phyloP scores from a whole-genome alignment of 352 stramenopile species.

The Phytophthora chlamydospora region DNA sequence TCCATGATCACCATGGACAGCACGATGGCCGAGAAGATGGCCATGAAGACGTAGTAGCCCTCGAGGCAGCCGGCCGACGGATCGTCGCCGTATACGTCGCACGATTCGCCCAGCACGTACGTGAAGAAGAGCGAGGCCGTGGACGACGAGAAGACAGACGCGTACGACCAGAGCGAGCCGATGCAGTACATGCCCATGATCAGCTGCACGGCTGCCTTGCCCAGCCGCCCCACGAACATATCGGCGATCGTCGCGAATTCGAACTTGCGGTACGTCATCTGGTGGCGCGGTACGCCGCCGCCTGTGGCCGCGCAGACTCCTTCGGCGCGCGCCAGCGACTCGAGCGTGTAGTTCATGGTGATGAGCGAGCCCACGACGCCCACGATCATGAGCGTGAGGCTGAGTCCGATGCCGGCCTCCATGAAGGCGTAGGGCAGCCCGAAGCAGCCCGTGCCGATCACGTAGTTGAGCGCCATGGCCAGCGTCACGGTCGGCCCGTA shows the following conservation, averaged over 20 bases:
- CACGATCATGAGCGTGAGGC: conserved; percentile 60
- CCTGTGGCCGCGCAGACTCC: conserved; percentile 68
- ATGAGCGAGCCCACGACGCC: conserved; percentile 69
- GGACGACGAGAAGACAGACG: conserved; percentile 88
- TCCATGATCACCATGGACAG: conserved; percentile 86
- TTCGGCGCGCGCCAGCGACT: conserved; percentile 78
- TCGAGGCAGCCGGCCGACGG: conserved; percentile 60
- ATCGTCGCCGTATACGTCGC: conserved; percentile 66
- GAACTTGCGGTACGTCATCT: conserved; percentile 88
- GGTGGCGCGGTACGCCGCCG: conserved; percentile 56
- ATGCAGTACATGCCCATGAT: conserved; percentile 82
- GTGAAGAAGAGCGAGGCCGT: conserved; percentile 81
- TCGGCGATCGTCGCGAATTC: conserved; percentile 84
- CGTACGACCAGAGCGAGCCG: conserved; percentile 84
- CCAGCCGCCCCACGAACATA: conserved; percentile 80
- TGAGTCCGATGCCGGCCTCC: conserved; percentile 70
- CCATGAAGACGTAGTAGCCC: conserved; percentile 81
- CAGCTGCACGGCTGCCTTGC: conserved; percentile 68
- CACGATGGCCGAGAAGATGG: conserved; percentile 74
- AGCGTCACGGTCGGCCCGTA: conserved; percentile 74
- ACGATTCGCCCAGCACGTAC: conserved; percentile 66
- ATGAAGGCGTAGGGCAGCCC: conserved; percentile 83
- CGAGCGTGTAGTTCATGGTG: conserved; percentile 91
- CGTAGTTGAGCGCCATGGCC: conserved; percentile 88
- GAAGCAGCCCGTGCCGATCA: conserved; percentile 89